Conservation (phyloP, 768 basidiomycete species). For the Rhizopogon vinicolor region DNA sequence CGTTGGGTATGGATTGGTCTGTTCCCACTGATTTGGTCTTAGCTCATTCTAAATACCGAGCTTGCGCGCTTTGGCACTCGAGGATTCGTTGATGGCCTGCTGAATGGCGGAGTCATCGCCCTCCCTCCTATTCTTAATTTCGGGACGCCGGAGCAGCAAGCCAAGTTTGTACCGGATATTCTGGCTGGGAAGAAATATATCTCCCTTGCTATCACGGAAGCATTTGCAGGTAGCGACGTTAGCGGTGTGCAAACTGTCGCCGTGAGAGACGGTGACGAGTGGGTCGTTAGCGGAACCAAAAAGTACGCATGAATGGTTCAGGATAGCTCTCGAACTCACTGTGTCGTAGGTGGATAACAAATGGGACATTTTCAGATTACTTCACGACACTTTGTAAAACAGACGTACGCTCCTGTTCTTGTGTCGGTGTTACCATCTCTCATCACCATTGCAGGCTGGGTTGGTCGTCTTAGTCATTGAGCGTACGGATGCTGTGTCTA, state of each 20-base stretch:
- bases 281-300: constrained; percentile 91
- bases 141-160: constrained; percentile 68
- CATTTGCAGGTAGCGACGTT: constrained; percentile 89
- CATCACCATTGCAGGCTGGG: constrained; percentile 41
- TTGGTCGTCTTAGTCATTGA: constrained; percentile 75
- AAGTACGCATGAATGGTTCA: constrained; percentile 47
- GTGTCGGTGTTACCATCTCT: neutral
- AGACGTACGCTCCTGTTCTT: constrained; percentile 36
- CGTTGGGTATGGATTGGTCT: neutral
- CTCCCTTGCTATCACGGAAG: constrained; percentile 88
- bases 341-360: constrained; percentile 77
- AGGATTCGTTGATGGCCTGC: constrained; percentile 83
- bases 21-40: constrained; percentile 2
- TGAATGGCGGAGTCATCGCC: constrained; percentile 81
- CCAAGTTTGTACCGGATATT: constrained; percentile 68
- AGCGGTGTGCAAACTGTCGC: constrained; percentile 83
- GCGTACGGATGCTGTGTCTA: constrained; percentile 68
- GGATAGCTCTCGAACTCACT: neutral
- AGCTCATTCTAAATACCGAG: constrained; percentile 81
- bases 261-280: constrained; percentile 76
- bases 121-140: constrained; percentile 88
- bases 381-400: constrained; percentile 79
- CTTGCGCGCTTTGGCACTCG: constrained; percentile 79
- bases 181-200: constrained; percentile 80
- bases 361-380: constrained; percentile 80